phyloP scores from a whole-genome alignment of 768 basidiomycete species.

The Suillus decipiens region DNA sequence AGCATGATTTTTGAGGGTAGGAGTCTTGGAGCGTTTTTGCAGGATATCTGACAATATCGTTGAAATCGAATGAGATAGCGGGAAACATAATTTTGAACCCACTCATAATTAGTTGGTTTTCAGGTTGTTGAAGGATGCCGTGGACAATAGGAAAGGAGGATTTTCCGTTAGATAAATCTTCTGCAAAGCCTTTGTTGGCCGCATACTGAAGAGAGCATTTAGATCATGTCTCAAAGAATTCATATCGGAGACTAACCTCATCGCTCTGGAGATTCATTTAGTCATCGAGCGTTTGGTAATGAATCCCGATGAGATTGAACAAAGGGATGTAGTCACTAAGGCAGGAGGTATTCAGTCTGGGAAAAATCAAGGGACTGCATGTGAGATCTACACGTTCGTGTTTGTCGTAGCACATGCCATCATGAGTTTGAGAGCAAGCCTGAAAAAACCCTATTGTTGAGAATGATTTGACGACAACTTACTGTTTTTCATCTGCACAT shows the following conservation, averaged over 20 bases:
- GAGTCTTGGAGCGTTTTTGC: constrained; percentile 80
- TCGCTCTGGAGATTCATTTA: constrained; percentile 87
- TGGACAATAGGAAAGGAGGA: constrained; percentile 94
- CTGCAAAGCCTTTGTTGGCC: constrained; percentile 80
- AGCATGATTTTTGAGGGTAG: constrained; percentile 73
- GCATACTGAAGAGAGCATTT: constrained; percentile 56
- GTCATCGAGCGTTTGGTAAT: constrained; percentile 91
- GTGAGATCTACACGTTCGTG: constrained; percentile 47
- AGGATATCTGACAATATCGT: constrained; percentile 62
- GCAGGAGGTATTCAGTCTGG: not conserved
- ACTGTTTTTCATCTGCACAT: constrained; percentile 89
- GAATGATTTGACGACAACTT: constrained; percentile 37
- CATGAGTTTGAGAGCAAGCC: constrained; percentile 92
- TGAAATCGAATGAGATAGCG: not conserved
- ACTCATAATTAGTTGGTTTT: constrained; percentile 82
- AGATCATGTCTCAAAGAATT: not conserved
- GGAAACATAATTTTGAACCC: constrained; percentile 27
- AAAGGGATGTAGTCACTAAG: constrained; percentile 81
- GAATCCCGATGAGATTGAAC: constrained; percentile 84
- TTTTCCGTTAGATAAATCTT: constrained; percentile 93
- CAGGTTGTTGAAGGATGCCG: constrained; percentile 73
- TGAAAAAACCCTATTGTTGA: constrained; percentile 58
- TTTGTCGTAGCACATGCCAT: constrained; percentile 77
- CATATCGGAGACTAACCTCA: constrained; percentile 46
- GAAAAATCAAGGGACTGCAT: not conserved